Percentiles rank a stretch among this genome's conserved stretches.
phyloP scores from a whole-genome alignment of 768 basidiomycete genomes.

The Strobilomyces dryophilus region DNA sequence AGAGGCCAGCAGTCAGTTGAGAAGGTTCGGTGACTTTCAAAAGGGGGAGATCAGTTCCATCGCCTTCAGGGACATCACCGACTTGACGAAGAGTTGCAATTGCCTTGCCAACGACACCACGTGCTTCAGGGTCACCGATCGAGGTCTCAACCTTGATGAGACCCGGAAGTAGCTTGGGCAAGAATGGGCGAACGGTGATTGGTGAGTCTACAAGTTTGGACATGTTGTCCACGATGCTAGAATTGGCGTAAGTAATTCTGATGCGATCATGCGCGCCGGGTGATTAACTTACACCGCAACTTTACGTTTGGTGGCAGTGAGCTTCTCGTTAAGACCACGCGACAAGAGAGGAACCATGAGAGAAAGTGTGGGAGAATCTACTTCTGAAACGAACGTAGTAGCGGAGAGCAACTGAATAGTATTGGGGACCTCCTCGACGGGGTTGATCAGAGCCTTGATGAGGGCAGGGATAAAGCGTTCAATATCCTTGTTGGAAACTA shows the following conservation, averaged over 20 bases:
- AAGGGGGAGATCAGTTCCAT: slow-evolving; percentile 90
- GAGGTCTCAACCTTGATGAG: slow-evolving; percentile 92
- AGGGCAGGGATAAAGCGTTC: slow-evolving; percentile 96
- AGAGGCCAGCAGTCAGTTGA: slow-evolving; percentile 61
- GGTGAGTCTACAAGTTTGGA: slow-evolving; percentile 94
- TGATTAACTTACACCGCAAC: slow-evolving; percentile 80
- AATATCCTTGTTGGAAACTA: slow-evolving; percentile 98
- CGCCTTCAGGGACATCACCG: slow-evolving; percentile 80
- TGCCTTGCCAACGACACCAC: slow-evolving; percentile 84
- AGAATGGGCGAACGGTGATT: slow-evolving; percentile 93
- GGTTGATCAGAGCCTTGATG: slow-evolving; percentile 97
- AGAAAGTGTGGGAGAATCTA: slow-evolving; percentile 94
- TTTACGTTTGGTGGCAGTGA: slow-evolving; percentile 95
- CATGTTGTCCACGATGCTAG: slow-evolving; percentile 96
- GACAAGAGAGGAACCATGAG: slow-evolving; percentile 95
- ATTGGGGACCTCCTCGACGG: slow-evolving; percentile 97
- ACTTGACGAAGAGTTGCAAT: slow-evolving; percentile 95
- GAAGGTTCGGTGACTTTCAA: slow-evolving; percentile 71
- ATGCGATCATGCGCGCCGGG: slow-evolving; percentile 6
- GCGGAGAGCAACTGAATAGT: slow-evolving; percentile 94
- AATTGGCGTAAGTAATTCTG: slow-evolving; percentile 17
- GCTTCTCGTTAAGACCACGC: slow-evolving; percentile 91
- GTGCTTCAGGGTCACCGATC: slow-evolving; percentile 98
- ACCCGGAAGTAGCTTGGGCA: slow-evolving; percentile 92
- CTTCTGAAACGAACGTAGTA: slow-evolving; percentile 99